These are phyloP conservation scores for Tetracladium setigerum DNA, from an alignment of 495 filamentous ascomycete species.

Conservation along the genomic window DNA sequence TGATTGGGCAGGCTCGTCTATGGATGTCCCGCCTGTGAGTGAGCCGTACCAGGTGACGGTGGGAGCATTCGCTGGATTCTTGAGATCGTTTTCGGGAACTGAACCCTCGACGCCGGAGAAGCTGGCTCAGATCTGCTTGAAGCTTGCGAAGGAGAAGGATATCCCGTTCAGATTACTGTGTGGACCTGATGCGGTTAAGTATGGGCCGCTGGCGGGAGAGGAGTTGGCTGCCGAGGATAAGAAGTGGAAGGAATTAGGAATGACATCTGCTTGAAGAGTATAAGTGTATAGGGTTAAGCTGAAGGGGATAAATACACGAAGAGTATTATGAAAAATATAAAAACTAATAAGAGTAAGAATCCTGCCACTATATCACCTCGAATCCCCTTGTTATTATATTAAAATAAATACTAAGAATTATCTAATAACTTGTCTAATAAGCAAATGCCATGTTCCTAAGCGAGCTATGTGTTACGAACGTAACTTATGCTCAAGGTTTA, in stretches of 20 bases:
- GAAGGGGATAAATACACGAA: too few species aligned
- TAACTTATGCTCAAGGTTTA: too few species aligned
- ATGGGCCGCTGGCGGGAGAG: constrained; percentile 14
- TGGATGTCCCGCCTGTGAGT: constrained; percentile 20
- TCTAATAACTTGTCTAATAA: too few species aligned
- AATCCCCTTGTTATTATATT: too few species aligned
- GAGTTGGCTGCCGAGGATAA: constrained; percentile 17
- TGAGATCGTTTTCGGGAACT: constrained; percentile 2
- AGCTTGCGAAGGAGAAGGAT: constrained; percentile 13
- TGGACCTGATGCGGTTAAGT: constrained; percentile 23
- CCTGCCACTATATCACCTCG: too few species aligned
- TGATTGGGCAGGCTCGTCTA: constrained; percentile 27
- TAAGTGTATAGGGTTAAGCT: too few species aligned
- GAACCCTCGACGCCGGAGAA: constrained; percentile 14
- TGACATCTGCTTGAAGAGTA: constrained; percentile 14
- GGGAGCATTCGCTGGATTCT: constrained; percentile 3
- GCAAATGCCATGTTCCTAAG: too few species aligned
- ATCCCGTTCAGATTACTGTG: constrained; percentile 22
- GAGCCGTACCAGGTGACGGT: constrained; percentile 23
- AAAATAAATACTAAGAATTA: too few species aligned
- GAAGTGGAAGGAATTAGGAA: constrained; percentile 20
- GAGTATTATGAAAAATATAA: too few species aligned
- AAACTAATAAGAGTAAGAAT: too few species aligned
- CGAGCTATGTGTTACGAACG: too few species aligned
- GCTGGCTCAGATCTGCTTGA: constrained; percentile 21